Conservation (phyloP, 176 grass and related monocot species). For the Aegilops bicornis region DNA sequence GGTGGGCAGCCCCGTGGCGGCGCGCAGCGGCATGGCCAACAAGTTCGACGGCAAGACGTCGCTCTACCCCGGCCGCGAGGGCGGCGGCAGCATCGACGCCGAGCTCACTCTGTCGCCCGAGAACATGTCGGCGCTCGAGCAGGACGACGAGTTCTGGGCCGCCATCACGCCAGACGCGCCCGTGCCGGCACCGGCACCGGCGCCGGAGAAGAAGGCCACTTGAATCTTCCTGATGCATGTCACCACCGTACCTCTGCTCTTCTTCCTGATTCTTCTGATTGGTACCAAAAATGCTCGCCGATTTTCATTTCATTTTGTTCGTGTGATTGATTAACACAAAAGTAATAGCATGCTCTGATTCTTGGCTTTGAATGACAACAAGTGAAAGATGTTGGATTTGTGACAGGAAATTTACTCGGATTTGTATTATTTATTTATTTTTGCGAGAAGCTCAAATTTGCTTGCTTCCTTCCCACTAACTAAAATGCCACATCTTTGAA, state of each 20-base stretch:
- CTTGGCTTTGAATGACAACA: background rate
- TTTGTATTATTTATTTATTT: no score
- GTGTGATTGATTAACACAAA: no score
- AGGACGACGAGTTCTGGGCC: slow-evolving; percentile 59
- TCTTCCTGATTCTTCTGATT: no score
- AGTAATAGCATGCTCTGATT: no score
- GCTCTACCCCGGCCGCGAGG: slow-evolving; percentile 48
- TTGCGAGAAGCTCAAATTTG: no score
- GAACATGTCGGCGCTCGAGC: slow-evolving; percentile 49
- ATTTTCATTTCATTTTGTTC: no score
- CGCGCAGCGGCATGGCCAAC: slow-evolving; percentile 57
- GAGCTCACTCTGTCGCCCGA: slow-evolving; percentile 50
- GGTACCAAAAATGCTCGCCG: no score
- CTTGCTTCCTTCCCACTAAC: no score
- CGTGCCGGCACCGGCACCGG: background rate
- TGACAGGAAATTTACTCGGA: no score
- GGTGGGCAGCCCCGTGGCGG: slow-evolving; percentile 55
- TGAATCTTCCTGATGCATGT: background rate
- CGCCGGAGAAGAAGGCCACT: background rate
- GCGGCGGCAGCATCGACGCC: slow-evolving; percentile 44
- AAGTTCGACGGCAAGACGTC: slow-evolving; percentile 62
- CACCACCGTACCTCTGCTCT: background rate
- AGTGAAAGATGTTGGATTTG: background rate
- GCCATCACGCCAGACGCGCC: background rate
- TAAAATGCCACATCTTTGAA: no score